A percentile compares a stretch with the other conserved stretches of the same genome.
Conservation (phyloP, 495 filamentous ascomycete genomes). For the Hypoxylon intermedium region DNA sequence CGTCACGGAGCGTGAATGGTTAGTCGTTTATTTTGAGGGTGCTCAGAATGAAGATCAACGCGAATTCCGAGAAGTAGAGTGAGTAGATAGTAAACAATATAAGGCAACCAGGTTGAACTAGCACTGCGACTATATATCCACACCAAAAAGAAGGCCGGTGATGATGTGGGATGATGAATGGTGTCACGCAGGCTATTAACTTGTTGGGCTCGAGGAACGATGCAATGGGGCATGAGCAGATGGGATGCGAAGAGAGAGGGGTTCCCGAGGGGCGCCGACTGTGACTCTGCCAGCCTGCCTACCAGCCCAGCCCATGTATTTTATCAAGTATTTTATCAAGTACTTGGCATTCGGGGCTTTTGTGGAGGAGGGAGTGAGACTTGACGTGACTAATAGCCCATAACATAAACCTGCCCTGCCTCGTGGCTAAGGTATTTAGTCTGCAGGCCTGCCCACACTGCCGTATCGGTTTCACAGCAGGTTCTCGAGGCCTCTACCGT, state of each 20-base stretch:
- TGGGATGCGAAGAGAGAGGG: background rate
- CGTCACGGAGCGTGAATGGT: constrained; percentile 26
- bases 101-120: background rate
- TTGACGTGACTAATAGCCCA: constrained; percentile 30
- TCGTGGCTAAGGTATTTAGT: constrained; percentile 32
- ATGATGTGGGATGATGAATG: constrained; percentile 37
- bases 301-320: constrained; percentile 18
- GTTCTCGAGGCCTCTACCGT: constrained; percentile 17
- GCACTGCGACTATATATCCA: constrained; percentile 22
- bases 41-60: background rate
- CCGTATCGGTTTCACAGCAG: background rate
- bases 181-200: constrained; percentile 33
- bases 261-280: constrained; percentile 36
- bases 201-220: constrained; percentile 23
- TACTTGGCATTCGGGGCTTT: constrained; percentile 37
- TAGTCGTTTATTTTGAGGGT: constrained; percentile 8
- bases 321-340: background rate
- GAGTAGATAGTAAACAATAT: constrained; percentile 1
- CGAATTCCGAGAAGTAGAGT: background rate
- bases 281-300: constrained; percentile 31
- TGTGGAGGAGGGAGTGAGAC: constrained; percentile 31
- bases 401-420: constrained; percentile 27
- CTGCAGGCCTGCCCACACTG: constrained; percentile 2
- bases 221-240: constrained; percentile 5
- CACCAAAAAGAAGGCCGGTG: constrained; percentile 29